A percentile compares a stretch with the other conserved stretches of the same genome.
Conservation (phyloP, 805 yeast species). For the Barnettozyma wickerhamii region DNA sequence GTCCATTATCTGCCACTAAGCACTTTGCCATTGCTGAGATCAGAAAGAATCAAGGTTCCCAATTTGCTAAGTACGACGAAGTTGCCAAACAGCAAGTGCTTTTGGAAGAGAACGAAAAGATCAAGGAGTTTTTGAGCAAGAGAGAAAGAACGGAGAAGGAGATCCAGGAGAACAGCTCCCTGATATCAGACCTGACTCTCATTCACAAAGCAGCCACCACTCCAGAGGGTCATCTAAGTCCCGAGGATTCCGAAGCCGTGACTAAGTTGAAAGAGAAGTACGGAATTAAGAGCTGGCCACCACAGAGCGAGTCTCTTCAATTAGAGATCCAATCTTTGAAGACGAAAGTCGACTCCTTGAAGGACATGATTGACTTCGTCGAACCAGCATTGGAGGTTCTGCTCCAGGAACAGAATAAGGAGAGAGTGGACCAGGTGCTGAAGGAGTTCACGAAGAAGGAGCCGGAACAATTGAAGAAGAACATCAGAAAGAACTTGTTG, state of each 20-base stretch:
- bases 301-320: slow-evolving; percentile 35
- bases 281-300: slow-evolving; percentile 44
- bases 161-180: slow-evolving; percentile 24
- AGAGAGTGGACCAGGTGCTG: slow-evolving; percentile 33
- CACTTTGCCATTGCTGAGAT: slow-evolving; percentile 91
- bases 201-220: slow-evolving; percentile 22
- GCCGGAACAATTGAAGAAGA: slow-evolving; percentile 39
- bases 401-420: slow-evolving; percentile 31
- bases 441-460: slow-evolving; percentile 32
- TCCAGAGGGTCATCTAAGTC: slow-evolving; percentile 25
- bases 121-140: slow-evolving; percentile 49
- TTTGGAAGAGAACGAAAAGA: slow-evolving; percentile 58
- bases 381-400: slow-evolving; percentile 34
- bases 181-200: slow-evolving; percentile 30
- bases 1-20: slow-evolving; percentile 80
- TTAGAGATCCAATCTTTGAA: slow-evolving; percentile 34
- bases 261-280: slow-evolving; percentile 39
- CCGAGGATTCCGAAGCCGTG: slow-evolving; percentile 35
- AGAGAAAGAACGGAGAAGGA: slow-evolving; percentile 33
- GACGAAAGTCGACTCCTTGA: slow-evolving; percentile 24
- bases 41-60: slow-evolving; percentile 84
- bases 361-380: slow-evolving; percentile 31
- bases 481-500: slow-evolving; percentile 65
- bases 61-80: slow-evolving; percentile 73
- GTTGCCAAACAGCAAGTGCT: slow-evolving; percentile 66